Conservation (phyloP, 2,329 filamentous ascomycete genomes). For the Apiospora kogelbergensis region DNA sequence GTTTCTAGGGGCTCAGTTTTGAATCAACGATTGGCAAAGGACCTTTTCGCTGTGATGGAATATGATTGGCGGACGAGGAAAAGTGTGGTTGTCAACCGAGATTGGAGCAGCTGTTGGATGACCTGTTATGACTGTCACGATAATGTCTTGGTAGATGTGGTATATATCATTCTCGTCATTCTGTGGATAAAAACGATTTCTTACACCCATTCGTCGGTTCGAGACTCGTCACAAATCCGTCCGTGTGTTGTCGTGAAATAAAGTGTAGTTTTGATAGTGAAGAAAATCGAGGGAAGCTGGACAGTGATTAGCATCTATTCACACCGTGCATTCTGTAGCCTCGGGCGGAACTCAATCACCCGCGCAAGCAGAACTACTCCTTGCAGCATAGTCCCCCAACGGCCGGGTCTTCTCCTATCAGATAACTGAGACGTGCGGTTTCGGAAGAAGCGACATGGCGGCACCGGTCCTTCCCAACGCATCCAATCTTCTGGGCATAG, state of each 20-base stretch:
- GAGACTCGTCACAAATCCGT: too few species aligned
- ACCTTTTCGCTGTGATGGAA: neutral
- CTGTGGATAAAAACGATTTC: neutral
- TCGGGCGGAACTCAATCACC: neutral
- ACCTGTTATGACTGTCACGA: conserved; percentile 6
- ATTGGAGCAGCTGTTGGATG: neutral
- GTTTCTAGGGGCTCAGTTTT: conserved; percentile 28
- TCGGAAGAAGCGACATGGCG: conserved; percentile 27
- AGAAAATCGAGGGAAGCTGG: too few species aligned
- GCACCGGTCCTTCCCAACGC: conserved; percentile 49
- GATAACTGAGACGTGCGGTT: too few species aligned
- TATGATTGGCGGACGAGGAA: neutral
- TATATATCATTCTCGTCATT: neutral
- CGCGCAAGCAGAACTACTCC: neutral
- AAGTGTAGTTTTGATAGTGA: neutral
- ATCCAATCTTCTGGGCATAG: conserved; percentile 66
- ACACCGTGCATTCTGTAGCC: neutral
- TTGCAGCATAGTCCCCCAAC: neutral
- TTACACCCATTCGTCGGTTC: neutral
- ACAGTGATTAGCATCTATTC: neutral
- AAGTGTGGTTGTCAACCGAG: neutral
- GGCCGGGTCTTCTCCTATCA: neutral
- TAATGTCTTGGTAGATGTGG: neutral
- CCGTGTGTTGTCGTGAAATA: too few species aligned
- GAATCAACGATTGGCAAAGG: neutral